A percentile compares a stretch with the other conserved stretches of the same genome.
These are phyloP conservation scores for Ganoderma resinaceum DNA, from an alignment of 1,284 basidiomycete genomes.

Conservation along the genomic window DNA sequence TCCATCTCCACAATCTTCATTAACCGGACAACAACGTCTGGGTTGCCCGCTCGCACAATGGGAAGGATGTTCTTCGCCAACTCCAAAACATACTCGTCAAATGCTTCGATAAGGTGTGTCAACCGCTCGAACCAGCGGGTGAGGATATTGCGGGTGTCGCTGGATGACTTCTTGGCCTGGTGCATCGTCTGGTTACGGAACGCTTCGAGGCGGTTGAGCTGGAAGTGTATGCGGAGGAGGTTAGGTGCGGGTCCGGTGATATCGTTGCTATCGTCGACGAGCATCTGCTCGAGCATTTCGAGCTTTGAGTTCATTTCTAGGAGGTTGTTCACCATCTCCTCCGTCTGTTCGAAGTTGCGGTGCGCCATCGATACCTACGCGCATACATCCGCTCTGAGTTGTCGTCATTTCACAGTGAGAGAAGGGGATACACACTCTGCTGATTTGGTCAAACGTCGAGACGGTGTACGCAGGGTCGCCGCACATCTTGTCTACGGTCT, in stretches of 20 bases:
- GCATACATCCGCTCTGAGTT: not conserved
- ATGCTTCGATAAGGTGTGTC: conserved; percentile 80
- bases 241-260: conserved; percentile 88
- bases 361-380: conserved; percentile 94
- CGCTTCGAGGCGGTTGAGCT: conserved; percentile 87
- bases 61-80: conserved; percentile 83
- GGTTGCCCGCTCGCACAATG: conserved; percentile 81
- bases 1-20: conserved; percentile 96
- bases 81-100: conserved; percentile 88
- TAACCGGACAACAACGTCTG: conserved; percentile 88
- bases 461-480: conserved; percentile 77
- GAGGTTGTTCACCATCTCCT: conserved; percentile 94
- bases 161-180: conserved; percentile 87
- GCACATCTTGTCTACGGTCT: conserved; percentile 82
- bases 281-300: conserved; percentile 79
- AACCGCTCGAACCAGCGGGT: conserved; percentile 89
- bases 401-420: not conserved
- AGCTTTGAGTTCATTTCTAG: conserved; percentile 90
- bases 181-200: conserved; percentile 96
- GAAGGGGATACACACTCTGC: conserved; percentile 65
- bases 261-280: conserved; percentile 75
- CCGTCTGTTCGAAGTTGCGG: conserved; percentile 93
- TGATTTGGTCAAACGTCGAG: conserved; percentile 91
- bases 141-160: conserved; percentile 73
- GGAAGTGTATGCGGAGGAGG: conserved; percentile 90